These are phyloP conservation scores for Phaseolus coccineus DNA, from an alignment of 331 rosid species.

Conservation along the genomic window DNA sequence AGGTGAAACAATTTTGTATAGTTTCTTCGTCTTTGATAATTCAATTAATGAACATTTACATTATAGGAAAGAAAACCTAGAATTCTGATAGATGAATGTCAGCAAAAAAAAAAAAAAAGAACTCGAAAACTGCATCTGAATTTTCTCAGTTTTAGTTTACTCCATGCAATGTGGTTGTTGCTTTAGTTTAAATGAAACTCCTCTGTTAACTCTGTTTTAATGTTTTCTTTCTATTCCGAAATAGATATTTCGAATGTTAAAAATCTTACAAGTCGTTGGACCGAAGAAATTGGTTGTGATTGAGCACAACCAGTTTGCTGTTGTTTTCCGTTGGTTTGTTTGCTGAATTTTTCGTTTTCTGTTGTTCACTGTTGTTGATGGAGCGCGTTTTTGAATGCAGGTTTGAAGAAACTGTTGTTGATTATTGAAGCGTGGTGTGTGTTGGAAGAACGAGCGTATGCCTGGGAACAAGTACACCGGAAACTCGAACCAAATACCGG, in stretches of 20 bases:
- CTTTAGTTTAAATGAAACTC: slow-evolving; percentile 27
- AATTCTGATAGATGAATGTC: neutral
- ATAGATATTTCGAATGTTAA: neutral
- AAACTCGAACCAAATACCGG: slow-evolving; percentile 46
- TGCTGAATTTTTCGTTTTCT: too few species aligned
- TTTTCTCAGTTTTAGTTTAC: neutral
- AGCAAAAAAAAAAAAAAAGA: neutral
- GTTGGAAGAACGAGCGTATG: slow-evolving; percentile 46
- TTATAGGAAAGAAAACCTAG: neutral
- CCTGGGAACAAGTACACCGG: slow-evolving; percentile 68
- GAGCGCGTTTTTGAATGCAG: neutral
- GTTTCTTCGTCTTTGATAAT: neutral
- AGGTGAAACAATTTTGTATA: neutral
- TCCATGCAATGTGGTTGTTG: neutral
- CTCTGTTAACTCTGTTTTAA: slow-evolving; percentile 6
- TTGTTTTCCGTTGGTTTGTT: neutral
- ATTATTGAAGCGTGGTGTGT: neutral
- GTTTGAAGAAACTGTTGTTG: neutral
- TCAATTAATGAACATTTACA: neutral
- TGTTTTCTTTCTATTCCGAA: too few species aligned
- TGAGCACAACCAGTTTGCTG: slow-evolving; percentile 27
- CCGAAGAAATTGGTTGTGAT: neutral
- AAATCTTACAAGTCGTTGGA: neutral
- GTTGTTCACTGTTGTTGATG: neutral
- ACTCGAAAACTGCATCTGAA: neutral